A percentile compares a stretch with the other conserved stretches of the same genome.
Conservation (phyloP, 2,329 filamentous ascomycete genomes). For the Endocalyx cinctus region DNA sequence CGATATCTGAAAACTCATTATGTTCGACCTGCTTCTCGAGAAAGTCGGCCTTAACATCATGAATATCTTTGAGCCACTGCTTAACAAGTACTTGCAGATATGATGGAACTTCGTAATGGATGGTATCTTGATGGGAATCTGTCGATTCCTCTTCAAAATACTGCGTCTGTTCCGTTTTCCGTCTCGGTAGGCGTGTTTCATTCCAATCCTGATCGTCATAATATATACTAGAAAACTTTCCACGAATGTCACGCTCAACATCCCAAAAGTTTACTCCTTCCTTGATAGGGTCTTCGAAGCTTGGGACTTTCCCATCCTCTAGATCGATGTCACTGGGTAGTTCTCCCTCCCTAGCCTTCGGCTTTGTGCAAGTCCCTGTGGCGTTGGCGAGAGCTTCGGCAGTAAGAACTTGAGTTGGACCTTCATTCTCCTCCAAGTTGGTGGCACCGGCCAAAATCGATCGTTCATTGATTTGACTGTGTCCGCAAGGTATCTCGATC, state of each 20-base stretch:
- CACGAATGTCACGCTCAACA: background rate
- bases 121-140: too few species aligned
- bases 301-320: background rate
- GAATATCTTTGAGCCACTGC: constrained; percentile 12
- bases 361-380: background rate
- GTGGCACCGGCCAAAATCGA: too few species aligned
- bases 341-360: background rate
- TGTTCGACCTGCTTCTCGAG: constrained; percentile 25
- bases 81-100: constrained; percentile 9
- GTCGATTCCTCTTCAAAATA: background rate
- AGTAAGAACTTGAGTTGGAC: background rate
- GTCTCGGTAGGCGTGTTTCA: background rate
- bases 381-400: background rate
- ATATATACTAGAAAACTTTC: background rate
- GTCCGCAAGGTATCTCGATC: too few species aligned
- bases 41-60: constrained; percentile 18
- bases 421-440: background rate
- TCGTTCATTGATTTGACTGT: too few species aligned
- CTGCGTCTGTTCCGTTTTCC: background rate
- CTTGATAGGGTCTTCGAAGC: background rate
- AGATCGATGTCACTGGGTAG: background rate
- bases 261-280: constrained; percentile 3
- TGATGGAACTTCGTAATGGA: background rate
- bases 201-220: constrained; percentile 2
- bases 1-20: constrained; percentile 30